These are phyloP conservation scores for Aspergillus viridinutans DNA, from an alignment of 2,329 filamentous ascomycete genomes.

Conservation along the genomic window DNA sequence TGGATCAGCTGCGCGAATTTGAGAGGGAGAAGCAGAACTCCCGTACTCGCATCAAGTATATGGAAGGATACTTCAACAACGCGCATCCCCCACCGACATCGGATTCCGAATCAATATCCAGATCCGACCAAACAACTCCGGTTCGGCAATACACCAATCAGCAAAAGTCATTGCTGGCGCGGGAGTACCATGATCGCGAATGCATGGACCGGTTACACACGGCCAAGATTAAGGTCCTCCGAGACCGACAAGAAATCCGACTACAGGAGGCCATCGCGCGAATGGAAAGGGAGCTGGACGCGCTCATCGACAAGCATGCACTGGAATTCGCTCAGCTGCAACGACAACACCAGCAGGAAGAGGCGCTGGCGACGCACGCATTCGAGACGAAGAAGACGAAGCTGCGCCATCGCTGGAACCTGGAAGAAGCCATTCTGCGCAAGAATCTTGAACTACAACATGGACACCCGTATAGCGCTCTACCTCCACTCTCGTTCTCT, in stretches of 20 bases:
- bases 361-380: conserved; percentile 24
- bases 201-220: conserved; percentile 42
- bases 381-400: conserved; percentile 33
- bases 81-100: conserved; percentile 30
- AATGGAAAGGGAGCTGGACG: conserved; percentile 37
- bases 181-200: conserved; percentile 41
- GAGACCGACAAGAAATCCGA: conserved; percentile 42
- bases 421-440: conserved; percentile 41
- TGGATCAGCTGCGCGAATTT: conserved; percentile 43
- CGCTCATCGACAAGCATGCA: conserved; percentile 31
- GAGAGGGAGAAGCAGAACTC: conserved; percentile 41
- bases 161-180: conserved; percentile 42
- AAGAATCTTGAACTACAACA: conserved; percentile 35
- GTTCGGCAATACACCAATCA: conserved; percentile 37
- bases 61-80: conserved; percentile 45
- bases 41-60: conserved; percentile 43
- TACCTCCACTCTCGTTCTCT: conserved; percentile 37
- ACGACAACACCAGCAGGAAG: conserved; percentile 30
- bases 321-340: conserved; percentile 32
- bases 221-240: conserved; percentile 45
- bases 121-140: conserved; percentile 19
- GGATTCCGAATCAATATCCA: conserved; percentile 17
- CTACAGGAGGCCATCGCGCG: conserved; percentile 36
- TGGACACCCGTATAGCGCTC: conserved; percentile 33
- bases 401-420: conserved; percentile 37